Conservation (phyloP, 2,329 filamentous ascomycete genomes). For the Verticillium nonalfalfae region DNA sequence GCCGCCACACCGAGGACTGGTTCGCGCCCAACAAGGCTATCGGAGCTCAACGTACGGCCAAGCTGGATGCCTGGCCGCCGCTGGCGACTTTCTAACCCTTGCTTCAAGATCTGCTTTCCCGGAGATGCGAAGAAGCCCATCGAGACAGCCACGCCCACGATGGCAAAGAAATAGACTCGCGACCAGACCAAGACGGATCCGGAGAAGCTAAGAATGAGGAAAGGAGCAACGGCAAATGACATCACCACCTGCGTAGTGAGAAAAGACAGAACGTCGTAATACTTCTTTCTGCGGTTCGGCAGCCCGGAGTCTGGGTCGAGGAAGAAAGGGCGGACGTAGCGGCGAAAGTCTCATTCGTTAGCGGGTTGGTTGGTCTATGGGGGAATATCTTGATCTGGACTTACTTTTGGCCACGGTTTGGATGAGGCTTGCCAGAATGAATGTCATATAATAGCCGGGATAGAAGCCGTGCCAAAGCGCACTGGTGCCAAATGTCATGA, state of each 20-base stretch:
- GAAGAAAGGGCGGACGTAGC: slow-evolving; percentile 88
- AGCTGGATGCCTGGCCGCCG: slow-evolving; percentile 38
- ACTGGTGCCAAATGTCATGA: slow-evolving; percentile 91
- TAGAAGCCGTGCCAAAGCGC: slow-evolving; percentile 99
- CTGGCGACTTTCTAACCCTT: slow-evolving; percentile 52
- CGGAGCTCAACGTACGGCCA: slow-evolving; percentile 46
- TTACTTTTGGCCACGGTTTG: slow-evolving; percentile 92
- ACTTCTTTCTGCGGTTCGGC: slow-evolving; percentile 66
- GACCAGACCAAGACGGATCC: slow-evolving; percentile 72
- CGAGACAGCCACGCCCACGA: slow-evolving; percentile 58
- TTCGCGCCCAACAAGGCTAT: slow-evolving; percentile 47
- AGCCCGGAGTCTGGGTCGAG: slow-evolving; percentile 67
- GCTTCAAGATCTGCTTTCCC: slow-evolving; percentile 55
- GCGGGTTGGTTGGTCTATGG: neutral
- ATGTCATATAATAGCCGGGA: slow-evolving; percentile 89
- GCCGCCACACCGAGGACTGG: slow-evolving; percentile 73
- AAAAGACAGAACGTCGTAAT: slow-evolving; percentile 77
- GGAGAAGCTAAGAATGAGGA: slow-evolving; percentile 70
- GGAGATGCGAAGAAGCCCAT: slow-evolving; percentile 77
- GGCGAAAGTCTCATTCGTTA: slow-evolving; percentile 66
- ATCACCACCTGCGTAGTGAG: slow-evolving; percentile 76
- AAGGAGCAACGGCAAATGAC: slow-evolving; percentile 76
- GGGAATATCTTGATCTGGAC: slow-evolving; percentile 22
- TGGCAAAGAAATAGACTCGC: slow-evolving; percentile 81
- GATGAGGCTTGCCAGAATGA: slow-evolving; percentile 82